Evolutionary conservation across 73 alveolate species (phyloP).

Genomic region (Symbiodinium natans): DNA sequence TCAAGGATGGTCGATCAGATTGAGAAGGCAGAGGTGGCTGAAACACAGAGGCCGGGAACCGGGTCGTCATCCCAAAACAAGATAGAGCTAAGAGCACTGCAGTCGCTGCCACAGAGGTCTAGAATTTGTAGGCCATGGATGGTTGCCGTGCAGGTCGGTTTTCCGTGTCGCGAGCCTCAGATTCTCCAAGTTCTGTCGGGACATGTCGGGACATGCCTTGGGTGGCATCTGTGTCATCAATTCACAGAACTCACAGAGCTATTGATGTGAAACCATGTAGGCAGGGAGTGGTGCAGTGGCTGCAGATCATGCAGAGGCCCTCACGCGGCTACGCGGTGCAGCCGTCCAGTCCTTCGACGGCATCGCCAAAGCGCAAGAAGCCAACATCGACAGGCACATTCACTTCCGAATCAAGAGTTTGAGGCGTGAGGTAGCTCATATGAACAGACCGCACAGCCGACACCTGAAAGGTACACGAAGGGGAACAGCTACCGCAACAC

Average conservation of each 20-base stretch:
- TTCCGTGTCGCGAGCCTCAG: constrained; percentile 6
- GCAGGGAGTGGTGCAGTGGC: too few relatives aligned
- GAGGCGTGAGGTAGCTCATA: not conserved
- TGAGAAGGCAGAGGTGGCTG: constrained; percentile 28
- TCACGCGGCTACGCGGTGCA: not conserved
- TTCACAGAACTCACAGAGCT: too few relatives aligned
- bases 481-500: not conserved
- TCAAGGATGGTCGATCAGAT: constrained; percentile 18
- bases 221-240: too few relatives aligned
- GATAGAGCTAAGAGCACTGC: too few relatives aligned
- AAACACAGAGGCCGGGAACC: not conserved
- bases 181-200: too few relatives aligned
- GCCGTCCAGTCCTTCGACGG: constrained; percentile 10
- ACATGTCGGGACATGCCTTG: too few relatives aligned
- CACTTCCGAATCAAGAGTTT: not conserved
- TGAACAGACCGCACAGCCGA: too few relatives aligned
- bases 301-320: too few relatives aligned
- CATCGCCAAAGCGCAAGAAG: constrained; percentile 8
- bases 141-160: not conserved
- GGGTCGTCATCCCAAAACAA: too few relatives aligned
- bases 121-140: too few relatives aligned
- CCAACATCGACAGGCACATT: constrained; percentile 12
- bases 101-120: too few relatives aligned
- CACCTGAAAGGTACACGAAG: not conserved
- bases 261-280: too few relatives aligned